Evolutionary conservation across 306 rosid genomes (phyloP).

Genomic region (Prunus armeniaca): DNA sequence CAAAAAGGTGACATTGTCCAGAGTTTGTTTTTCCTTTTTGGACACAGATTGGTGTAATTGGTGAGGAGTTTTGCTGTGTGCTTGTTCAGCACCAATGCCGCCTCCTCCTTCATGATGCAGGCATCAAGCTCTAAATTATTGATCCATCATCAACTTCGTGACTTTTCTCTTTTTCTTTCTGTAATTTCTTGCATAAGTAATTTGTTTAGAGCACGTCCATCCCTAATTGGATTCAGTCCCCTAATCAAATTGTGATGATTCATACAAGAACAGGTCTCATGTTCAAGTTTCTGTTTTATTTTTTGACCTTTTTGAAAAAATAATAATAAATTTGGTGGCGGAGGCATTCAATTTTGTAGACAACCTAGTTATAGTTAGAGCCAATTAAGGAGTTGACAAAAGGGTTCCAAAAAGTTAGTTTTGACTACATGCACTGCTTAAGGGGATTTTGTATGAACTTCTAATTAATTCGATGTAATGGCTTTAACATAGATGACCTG

Average conservation of each 20-base stretch:
- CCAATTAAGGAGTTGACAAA: too few species aligned
- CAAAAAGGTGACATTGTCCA: background rate
- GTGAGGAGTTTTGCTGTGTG: background rate
- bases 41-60: background rate
- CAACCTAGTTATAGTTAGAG: too few species aligned
- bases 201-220: background rate
- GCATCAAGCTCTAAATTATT: background rate
- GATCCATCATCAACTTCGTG: conserved; percentile 1
- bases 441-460: too few species aligned
- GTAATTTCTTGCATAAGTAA: background rate
- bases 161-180: background rate
- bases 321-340: too few species aligned
- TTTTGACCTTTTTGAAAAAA: too few species aligned
- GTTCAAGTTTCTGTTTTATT: too few species aligned
- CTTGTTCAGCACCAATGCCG: background rate
- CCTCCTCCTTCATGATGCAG: background rate
- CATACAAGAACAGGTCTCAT: too few species aligned
- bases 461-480: too few species aligned
- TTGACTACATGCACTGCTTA: too few species aligned
- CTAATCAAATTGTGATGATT: background rate
- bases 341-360: too few species aligned
- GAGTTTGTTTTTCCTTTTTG: background rate
- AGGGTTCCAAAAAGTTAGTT: too few species aligned
- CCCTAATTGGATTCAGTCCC: conserved; percentile 1
- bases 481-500: too few species aligned